Conservation (phyloP, 129 eudicot genomes). For the Silybum marianum region DNA sequence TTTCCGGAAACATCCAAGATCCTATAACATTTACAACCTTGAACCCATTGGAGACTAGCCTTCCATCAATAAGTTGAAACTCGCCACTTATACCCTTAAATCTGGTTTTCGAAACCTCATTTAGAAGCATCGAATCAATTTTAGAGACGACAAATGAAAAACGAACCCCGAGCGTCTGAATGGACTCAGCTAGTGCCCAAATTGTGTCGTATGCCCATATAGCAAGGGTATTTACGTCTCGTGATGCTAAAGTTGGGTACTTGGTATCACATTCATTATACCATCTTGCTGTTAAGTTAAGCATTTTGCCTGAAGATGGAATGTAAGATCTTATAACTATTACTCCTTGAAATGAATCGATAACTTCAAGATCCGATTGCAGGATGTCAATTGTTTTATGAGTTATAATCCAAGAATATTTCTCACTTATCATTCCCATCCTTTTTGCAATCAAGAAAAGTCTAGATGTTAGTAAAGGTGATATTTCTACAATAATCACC, state of each 20-base stretch:
- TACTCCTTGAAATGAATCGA: constrained; percentile 43
- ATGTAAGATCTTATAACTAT: constrained; percentile 47
- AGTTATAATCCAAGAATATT: constrained; percentile 60
- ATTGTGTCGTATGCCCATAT: constrained; percentile 61
- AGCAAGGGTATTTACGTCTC: constrained; percentile 30
- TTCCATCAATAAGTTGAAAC: constrained; percentile 38
- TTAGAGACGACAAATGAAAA: constrained; percentile 20
- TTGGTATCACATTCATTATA: constrained; percentile 11
- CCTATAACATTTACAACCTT: constrained; percentile 44
- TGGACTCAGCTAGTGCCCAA: constrained; percentile 48
- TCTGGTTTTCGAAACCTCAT: constrained; percentile 28
- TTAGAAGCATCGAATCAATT: constrained; percentile 20
- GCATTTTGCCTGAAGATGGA: constrained; percentile 35
- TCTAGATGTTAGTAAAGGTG: constrained; percentile 36
- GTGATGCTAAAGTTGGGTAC: constrained; percentile 14
- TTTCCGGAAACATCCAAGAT: constrained; percentile 46
- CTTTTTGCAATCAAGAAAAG: constrained; percentile 30
- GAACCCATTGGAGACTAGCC: constrained; percentile 26
- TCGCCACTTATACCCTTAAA: constrained; percentile 48
- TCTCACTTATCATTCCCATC: constrained; percentile 47
- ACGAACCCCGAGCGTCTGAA: constrained; percentile 26
- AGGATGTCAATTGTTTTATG: constrained; percentile 32
- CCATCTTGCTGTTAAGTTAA: constrained; percentile 40
- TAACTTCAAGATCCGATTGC: constrained; percentile 27
- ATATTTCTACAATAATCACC: constrained; percentile 37